Base-by-base conservation (phyloP, 257 asterid species). In the Nicotiana otophora region DNA sequence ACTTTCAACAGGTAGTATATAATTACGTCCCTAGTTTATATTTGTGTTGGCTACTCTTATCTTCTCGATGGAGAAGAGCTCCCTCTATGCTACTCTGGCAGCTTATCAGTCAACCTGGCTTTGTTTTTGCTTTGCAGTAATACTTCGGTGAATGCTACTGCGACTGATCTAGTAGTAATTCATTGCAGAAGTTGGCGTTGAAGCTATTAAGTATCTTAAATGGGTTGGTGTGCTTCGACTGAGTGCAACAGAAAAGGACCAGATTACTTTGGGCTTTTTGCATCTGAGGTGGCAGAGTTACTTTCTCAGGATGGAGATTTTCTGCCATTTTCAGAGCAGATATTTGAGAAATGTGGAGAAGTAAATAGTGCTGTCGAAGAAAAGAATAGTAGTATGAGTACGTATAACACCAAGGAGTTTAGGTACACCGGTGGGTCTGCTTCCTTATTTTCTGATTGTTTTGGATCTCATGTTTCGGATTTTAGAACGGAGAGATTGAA, bases 181-280 rank as follows among this genome's bases (percentile, higher is more conserved):
- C 63, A 26, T 60, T 8, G 16, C 14, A 15, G 46, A 75, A 75
- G 80, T 75, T 48, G 62, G 60, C 46, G 4, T 51, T 75, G 80
- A 51, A 75, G 63, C 26, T 75, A 48, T 75, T 75, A 90, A 39
- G 90, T 84, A 83, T 75, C 74, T 83, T 84, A 82, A 48, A 31
- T 33, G 85, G 65, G 78, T 23, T 62, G 61, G 53, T 82, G 78
- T 65, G 53, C 91, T 51, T 81, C 88, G 23, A 78, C 81, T 33
- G 87, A 60, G 53, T 75, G 55, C 55, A 78, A 79, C 75, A 46
- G 17, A 42, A 17, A 82, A 54, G 95, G 93, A 81, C 96, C 98
- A 5, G 97, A 94, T 80, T 90, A 85, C 81, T 94, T 95, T 85
- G 94, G 94, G 26, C 90, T 82, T 81, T 96, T 87, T 84, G 67